Evolutionary conservation across 169 alveolate genomes (phyloP).

Genomic region (Eimeria sp.): DNA sequence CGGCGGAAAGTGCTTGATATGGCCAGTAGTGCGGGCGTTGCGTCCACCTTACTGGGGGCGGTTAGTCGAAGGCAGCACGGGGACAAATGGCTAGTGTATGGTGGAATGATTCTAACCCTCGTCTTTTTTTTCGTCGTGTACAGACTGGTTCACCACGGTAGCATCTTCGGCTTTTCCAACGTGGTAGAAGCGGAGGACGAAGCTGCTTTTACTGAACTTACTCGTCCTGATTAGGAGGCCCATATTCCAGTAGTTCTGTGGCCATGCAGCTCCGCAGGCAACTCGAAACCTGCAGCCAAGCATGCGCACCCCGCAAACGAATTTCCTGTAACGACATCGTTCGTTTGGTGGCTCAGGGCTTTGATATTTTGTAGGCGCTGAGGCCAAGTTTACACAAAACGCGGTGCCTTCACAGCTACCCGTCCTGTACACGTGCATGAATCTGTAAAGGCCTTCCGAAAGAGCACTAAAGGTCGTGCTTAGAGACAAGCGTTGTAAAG

Average conservation of each 20-base stretch:
- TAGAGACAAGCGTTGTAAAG: not conserved
- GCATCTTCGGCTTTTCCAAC: constrained; percentile 39
- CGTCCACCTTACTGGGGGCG: constrained; percentile 76
- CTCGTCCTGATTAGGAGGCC: not conserved
- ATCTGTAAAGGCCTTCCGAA: not conserved
- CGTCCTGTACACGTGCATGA: not conserved
- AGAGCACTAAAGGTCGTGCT: not conserved
- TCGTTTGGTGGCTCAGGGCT: not conserved
- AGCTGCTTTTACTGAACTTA: not conserved
- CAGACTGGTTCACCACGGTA: constrained; percentile 68
- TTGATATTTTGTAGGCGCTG: not conserved
- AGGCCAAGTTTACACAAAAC: not conserved
- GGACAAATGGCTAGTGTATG: constrained; percentile 67
- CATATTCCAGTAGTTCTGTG: not conserved
- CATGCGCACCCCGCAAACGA: not conserved
- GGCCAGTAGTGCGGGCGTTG: constrained; percentile 77
- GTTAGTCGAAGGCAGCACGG: constrained; percentile 68
- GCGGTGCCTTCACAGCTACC: not conserved
- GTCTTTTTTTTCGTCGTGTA: constrained; percentile 79
- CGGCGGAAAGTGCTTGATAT: constrained; percentile 78
- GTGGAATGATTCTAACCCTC: constrained; percentile 76
- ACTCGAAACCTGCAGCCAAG: not conserved
- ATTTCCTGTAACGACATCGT: not conserved
- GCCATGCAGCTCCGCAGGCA: not conserved
- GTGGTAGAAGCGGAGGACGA: constrained; percentile 14